A percentile compares a stretch with the other conserved stretches of the same genome.
Evolutionary conservation across 2,329 filamentous ascomycete genomes (phyloP).

Genomic region (Xylaria sp.): DNA sequence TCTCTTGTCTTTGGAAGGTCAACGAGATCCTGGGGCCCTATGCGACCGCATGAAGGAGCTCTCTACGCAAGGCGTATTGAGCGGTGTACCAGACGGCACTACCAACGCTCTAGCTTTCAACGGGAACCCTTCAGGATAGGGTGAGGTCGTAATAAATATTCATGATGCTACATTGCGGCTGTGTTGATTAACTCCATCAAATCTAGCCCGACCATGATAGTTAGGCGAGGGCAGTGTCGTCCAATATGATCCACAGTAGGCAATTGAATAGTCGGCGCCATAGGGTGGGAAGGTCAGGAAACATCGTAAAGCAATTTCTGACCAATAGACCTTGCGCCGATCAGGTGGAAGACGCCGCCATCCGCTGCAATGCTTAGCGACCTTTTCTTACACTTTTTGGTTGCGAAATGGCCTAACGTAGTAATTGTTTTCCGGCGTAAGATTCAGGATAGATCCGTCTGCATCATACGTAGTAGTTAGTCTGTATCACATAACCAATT

Average conservation of each 20-base stretch:
- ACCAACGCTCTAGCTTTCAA: slow-evolving; percentile 42
- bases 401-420: slow-evolving; percentile 4
- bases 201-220: not conserved
- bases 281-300: not conserved
- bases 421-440: not conserved
- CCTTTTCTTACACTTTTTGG: slow-evolving; percentile 1
- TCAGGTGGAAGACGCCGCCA: slow-evolving; percentile 16
- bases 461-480: not conserved
- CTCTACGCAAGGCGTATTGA: slow-evolving; percentile 30
- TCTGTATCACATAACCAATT: too few relatives aligned
- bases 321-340: slow-evolving; percentile 4
- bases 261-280: not conserved
- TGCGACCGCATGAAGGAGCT: slow-evolving; percentile 37
- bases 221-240: slow-evolving; percentile 11
- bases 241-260: not conserved
- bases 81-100: slow-evolving; percentile 31
- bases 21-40: slow-evolving; percentile 26
- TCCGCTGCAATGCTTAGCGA: slow-evolving; percentile 1
- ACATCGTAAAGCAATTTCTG: not conserved
- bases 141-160: not conserved
- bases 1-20: slow-evolving; percentile 44
- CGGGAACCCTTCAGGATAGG: slow-evolving; percentile 24
- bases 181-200: not conserved
- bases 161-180: not conserved
- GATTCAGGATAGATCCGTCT: slow-evolving; percentile 12